phyloP scores from a whole-genome alignment of 2,329 filamentous ascomycete genomes.

The Didymella exigua region DNA sequence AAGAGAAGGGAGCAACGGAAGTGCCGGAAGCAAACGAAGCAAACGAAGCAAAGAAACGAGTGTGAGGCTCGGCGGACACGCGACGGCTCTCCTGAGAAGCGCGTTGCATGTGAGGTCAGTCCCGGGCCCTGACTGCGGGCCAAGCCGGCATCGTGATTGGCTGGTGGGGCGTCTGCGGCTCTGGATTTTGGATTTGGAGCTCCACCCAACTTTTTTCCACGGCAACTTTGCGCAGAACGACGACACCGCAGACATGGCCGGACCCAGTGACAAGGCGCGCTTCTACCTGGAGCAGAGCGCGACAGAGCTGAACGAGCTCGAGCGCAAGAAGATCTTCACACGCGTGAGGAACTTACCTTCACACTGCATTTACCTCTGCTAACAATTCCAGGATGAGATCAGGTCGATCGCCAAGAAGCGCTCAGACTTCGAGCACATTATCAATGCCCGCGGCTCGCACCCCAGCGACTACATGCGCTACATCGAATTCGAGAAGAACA shows the following conservation, averaged over 20 bases:
- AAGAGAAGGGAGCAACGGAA: constrained; percentile 32
- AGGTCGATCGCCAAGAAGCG: constrained; percentile 85
- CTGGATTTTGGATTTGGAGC: constrained; percentile 7
- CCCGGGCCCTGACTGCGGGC: constrained; percentile 20
- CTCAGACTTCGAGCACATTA: constrained; percentile 89
- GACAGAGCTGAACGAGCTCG: constrained; percentile 88
- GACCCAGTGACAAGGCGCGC: constrained; percentile 88
- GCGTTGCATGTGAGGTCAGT: constrained; percentile 22
- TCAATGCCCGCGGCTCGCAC: constrained; percentile 76
- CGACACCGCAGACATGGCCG: constrained; percentile 66
- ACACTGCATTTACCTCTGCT: not conserved
- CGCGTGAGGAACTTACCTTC: constrained; percentile 60
- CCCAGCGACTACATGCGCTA: constrained; percentile 84
- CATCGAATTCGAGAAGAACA: constrained; percentile 70
- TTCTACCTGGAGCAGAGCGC: constrained; percentile 93
- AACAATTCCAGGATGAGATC: constrained; percentile 74
- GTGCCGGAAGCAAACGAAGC: too few species aligned
- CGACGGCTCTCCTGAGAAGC: constrained; percentile 38
- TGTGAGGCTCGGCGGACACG: constrained; percentile 25
- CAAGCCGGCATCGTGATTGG: constrained; percentile 28
- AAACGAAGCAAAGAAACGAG: constrained; percentile 39
- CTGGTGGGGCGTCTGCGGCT: constrained; percentile 17
- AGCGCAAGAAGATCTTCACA: constrained; percentile 88
- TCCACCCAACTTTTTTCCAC: constrained; percentile 32
- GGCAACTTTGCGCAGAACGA: constrained; percentile 11